A percentile compares a stretch with the other conserved stretches of the same genome.
phyloP scores from a whole-genome alignment of 805 yeast species.

The Kluyveromyces siamensis region DNA sequence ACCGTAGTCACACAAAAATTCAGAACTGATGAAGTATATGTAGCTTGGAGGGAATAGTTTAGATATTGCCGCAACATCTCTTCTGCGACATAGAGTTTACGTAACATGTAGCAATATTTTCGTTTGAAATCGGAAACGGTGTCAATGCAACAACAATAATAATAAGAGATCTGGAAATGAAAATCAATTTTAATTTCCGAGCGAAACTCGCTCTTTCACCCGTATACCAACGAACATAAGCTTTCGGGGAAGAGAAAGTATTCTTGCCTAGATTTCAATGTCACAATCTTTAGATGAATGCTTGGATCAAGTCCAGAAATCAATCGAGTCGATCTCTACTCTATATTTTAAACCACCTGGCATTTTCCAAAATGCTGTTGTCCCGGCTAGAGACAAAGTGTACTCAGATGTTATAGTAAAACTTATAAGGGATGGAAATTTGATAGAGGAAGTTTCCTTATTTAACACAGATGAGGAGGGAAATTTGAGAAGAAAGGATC shows the following conservation, averaged over 20 bases:
- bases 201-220: no score
- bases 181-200: background rate
- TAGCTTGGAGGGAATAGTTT: slow-evolving; percentile 69
- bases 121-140: no score
- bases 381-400: slow-evolving; percentile 22
- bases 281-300: slow-evolving; percentile 23
- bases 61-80: background rate
- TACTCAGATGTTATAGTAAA: slow-evolving; percentile 34
- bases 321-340: slow-evolving; percentile 33
- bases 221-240: no score
- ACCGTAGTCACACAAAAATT: slow-evolving; percentile 90
- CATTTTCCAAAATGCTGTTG: slow-evolving; percentile 55
- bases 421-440: slow-evolving; percentile 51
- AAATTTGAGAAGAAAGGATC: slow-evolving; percentile 43
- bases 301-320: slow-evolving; percentile 30
- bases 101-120: no score
- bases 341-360: slow-evolving; percentile 50
- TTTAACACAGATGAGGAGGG: slow-evolving; percentile 34
- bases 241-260: no score
- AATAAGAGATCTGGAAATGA: background rate
- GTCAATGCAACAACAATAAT: no score
- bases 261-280: slow-evolving; percentile 7
- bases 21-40: slow-evolving; percentile 88
- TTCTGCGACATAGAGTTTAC: no score
- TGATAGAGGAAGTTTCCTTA: slow-evolving; percentile 38